Percentiles rank a stretch among this genome's conserved stretches.
Conservation (phyloP, 2,329 filamentous ascomycete species). For the Pseudocercospora vitis region DNA sequence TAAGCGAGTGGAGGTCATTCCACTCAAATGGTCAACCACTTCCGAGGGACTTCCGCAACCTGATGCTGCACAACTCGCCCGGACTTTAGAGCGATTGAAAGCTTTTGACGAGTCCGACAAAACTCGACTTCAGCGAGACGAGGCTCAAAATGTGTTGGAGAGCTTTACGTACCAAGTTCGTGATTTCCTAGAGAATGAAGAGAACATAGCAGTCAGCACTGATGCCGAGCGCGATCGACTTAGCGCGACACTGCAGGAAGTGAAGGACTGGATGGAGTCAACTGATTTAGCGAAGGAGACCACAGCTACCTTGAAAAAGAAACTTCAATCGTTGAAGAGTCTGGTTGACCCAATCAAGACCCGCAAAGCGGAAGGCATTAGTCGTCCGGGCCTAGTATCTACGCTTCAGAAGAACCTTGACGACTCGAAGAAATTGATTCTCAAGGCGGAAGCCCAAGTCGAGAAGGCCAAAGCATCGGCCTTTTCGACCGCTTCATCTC, state of each 20-base stretch:
- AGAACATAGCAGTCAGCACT: slow-evolving; percentile 71
- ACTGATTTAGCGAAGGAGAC: slow-evolving; percentile 72
- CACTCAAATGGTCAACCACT: slow-evolving; percentile 49
- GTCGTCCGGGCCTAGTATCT: slow-evolving; percentile 69
- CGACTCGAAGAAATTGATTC: slow-evolving; percentile 68
- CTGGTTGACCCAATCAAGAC: slow-evolving; percentile 75
- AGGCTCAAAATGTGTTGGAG: slow-evolving; percentile 90
- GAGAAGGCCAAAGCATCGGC: slow-evolving; percentile 55
- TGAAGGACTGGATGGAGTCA: slow-evolving; percentile 83
- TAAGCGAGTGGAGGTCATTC: slow-evolving; percentile 54
- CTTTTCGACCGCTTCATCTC: slow-evolving; percentile 34
- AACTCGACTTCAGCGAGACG: slow-evolving; percentile 73
- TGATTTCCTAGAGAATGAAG: slow-evolving; percentile 75
- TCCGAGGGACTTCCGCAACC: slow-evolving; percentile 54
- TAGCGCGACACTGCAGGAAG: slow-evolving; percentile 64
- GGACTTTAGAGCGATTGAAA: slow-evolving; percentile 66
- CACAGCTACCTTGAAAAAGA: slow-evolving; percentile 71
- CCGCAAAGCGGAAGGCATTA: slow-evolving; percentile 69
- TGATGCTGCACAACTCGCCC: slow-evolving; percentile 60
- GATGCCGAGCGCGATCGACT: slow-evolving; percentile 66
- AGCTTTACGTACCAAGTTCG: slow-evolving; percentile 85
- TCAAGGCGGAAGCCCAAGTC: slow-evolving; percentile 69
- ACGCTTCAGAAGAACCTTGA: slow-evolving; percentile 69
- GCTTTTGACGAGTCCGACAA: slow-evolving; percentile 86
- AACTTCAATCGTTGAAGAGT: slow-evolving; percentile 72